Evolutionary conservation across 768 basidiomycete species (phyloP).

Genomic region (Suillus discolor): DNA sequence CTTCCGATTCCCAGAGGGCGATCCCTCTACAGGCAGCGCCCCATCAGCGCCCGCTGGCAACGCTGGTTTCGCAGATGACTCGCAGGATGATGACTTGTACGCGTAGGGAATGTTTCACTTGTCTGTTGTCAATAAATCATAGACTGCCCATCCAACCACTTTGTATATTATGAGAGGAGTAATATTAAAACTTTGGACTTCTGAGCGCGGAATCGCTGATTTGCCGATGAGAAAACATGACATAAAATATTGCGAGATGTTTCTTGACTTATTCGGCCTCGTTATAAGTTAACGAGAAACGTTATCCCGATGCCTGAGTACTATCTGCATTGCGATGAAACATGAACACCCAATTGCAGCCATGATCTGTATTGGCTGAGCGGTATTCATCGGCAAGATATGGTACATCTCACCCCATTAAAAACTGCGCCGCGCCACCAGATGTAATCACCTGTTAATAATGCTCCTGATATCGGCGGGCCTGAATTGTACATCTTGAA

Average conservation of each 20-base stretch:
- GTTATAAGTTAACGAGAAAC: neutral
- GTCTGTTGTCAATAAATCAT: slow-evolving; percentile 1
- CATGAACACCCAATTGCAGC: slow-evolving; percentile 26
- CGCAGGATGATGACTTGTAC: slow-evolving; percentile 90
- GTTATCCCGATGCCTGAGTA: slow-evolving; percentile 19
- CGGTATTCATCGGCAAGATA: neutral
- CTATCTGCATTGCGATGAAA: slow-evolving; percentile 28
- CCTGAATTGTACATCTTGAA: slow-evolving; percentile 43
- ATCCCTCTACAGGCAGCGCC: slow-evolving; percentile 35
- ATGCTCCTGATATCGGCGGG: slow-evolving; percentile 58
- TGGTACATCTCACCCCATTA: slow-evolving; percentile 38
- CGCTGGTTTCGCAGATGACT: slow-evolving; percentile 81
- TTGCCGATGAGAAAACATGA: slow-evolving; percentile 13
- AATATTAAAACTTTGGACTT: neutral
- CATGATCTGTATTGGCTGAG: slow-evolving; percentile 17
- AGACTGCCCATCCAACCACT: neutral
- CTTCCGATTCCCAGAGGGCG: slow-evolving; percentile 97
- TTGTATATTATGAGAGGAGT: slow-evolving; percentile 8
- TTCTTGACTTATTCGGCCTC: neutral
- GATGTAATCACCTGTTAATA: slow-evolving; percentile 50
- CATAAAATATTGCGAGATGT: slow-evolving; percentile 18
- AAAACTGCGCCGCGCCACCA: slow-evolving; percentile 66
- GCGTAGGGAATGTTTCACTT: slow-evolving; percentile 45
- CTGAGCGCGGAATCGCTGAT: slow-evolving; percentile 6
- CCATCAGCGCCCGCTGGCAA: slow-evolving; percentile 58